Percentiles rank a stretch among this genome's conserved stretches.
These are phyloP conservation scores for Phytopythium aichiense DNA, from an alignment of 352 stramenopile genomes.

Conservation along the genomic window DNA sequence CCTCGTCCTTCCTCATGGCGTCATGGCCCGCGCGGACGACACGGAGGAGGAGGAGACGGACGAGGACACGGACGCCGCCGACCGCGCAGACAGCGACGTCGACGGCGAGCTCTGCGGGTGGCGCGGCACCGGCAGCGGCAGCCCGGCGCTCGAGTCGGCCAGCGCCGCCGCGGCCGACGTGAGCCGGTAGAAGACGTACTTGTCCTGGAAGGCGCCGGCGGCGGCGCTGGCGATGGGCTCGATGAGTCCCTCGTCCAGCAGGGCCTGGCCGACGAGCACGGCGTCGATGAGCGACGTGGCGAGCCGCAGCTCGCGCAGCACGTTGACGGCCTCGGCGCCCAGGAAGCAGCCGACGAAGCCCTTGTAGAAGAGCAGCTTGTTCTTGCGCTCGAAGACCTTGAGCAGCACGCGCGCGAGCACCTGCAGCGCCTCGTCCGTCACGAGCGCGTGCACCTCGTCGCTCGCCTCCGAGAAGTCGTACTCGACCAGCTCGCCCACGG, in stretches of 20 bases:
- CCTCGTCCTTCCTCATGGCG: too few species aligned
- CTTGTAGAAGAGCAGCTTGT: slow-evolving; percentile 88
- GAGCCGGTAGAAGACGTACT: slow-evolving; percentile 85
- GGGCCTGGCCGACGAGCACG: slow-evolving; percentile 70
- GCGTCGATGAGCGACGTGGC: slow-evolving; percentile 69
- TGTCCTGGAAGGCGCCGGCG: slow-evolving; percentile 74
- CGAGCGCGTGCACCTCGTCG: slow-evolving; percentile 74
- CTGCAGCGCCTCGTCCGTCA: slow-evolving; percentile 72
- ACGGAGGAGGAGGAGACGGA: too few species aligned
- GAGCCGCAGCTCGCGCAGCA: slow-evolving; percentile 75
- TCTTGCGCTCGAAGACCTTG: slow-evolving; percentile 85
- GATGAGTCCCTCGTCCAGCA: slow-evolving; percentile 78
- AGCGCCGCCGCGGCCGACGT: slow-evolving; percentile 17
- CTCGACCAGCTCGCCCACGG: slow-evolving; percentile 32
- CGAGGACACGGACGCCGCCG: too few species aligned
- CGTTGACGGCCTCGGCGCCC: slow-evolving; percentile 77
- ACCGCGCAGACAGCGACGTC: too few species aligned
- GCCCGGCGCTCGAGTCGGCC: too few species aligned
- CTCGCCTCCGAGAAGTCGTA: slow-evolving; percentile 75
- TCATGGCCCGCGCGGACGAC: too few species aligned
- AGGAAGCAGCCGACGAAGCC: slow-evolving; percentile 79
- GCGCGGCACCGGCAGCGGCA: too few species aligned
- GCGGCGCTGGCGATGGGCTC: slow-evolving; percentile 68
- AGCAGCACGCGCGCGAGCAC: slow-evolving; percentile 65
- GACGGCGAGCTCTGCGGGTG: too few species aligned